phyloP scores from a whole-genome alignment of 2,329 filamentous ascomycete species.

The Zymoseptoria brevis region DNA sequence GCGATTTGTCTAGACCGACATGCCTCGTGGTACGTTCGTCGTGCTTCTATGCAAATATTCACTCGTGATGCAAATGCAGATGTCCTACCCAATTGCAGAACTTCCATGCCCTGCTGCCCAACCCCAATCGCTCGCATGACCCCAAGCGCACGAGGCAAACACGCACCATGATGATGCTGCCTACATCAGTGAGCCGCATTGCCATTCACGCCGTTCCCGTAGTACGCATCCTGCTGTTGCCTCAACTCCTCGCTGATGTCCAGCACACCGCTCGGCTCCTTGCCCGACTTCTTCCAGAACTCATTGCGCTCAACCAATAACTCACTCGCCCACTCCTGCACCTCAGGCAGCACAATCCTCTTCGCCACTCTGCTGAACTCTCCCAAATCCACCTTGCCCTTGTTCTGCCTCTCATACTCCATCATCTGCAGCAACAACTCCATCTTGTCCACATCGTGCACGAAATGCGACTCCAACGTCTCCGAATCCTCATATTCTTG shows the following conservation, averaged over 20 bases:
- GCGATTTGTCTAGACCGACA: neutral
- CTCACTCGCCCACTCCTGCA: slow-evolving; percentile 69
- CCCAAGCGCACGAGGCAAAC: neutral
- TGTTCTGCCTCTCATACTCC: slow-evolving; percentile 75
- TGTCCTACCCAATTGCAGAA: neutral
- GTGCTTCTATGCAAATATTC: neutral
- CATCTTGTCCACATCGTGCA: slow-evolving; percentile 97
- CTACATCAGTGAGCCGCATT: neutral
- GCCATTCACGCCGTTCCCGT: slow-evolving; percentile 18
- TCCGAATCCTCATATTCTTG: slow-evolving; percentile 87
- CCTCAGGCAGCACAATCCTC: slow-evolving; percentile 67
- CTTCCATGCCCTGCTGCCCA: neutral
- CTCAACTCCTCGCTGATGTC: slow-evolving; percentile 22
- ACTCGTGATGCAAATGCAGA: neutral
- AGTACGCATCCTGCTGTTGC: slow-evolving; percentile 30
- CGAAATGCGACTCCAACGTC: slow-evolving; percentile 78
- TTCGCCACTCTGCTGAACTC: slow-evolving; percentile 78
- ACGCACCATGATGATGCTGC: neutral
- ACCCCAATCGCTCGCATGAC: neutral
- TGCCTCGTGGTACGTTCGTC: neutral
- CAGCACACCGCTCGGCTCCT: slow-evolving; percentile 19
- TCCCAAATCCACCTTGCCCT: slow-evolving; percentile 63
- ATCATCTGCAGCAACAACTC: slow-evolving; percentile 92
- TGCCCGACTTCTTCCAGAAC: slow-evolving; percentile 53
- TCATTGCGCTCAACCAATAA: slow-evolving; percentile 66